phyloP scores from a whole-genome alignment of 2,329 filamentous ascomycete genomes.

The Aureobasidium sp. region DNA sequence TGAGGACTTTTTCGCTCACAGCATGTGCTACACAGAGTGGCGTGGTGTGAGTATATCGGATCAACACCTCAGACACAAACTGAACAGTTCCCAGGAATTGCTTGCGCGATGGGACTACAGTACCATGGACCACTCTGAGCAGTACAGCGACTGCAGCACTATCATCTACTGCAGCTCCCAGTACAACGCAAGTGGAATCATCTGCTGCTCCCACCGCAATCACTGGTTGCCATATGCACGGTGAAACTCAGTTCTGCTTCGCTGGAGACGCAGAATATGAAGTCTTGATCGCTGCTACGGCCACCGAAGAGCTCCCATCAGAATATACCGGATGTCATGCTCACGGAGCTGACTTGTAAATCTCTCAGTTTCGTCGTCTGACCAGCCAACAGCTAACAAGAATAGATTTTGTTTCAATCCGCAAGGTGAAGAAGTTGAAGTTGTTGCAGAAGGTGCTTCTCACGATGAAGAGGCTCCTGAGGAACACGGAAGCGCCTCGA shows the following conservation, averaged over 20 bases:
- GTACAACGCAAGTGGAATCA: neutral
- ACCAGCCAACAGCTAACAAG: neutral
- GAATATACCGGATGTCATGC: conserved; percentile 59
- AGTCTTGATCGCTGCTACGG: conserved; percentile 45
- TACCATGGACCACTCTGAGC: conserved; percentile 6
- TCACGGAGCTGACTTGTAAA: conserved; percentile 53
- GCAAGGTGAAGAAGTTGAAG: conserved; percentile 54
- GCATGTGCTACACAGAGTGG: neutral
- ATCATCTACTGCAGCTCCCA: neutral
- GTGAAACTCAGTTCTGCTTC: conserved; percentile 40
- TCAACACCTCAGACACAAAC: neutral
- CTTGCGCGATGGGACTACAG: neutral
- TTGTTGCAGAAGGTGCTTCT: conserved; percentile 38
- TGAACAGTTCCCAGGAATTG: conserved; percentile 1
- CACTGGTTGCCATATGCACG: conserved; percentile 43
- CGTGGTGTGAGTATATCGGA: neutral
- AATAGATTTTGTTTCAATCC: conserved; percentile 49
- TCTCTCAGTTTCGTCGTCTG: neutral
- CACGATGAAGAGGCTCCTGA: conserved; percentile 20
- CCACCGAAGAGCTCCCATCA: conserved; percentile 52
- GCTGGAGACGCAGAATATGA: conserved; percentile 37
- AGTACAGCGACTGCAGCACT: neutral
- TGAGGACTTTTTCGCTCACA: neutral
- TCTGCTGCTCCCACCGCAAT: neutral
- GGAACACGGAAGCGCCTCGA: neutral